Evolutionary conservation across 225 moss, liverwort and hornwort species (phyloP), one percentile per base, ranked within the genome.

Genomic region (Marchantia paleacea): DNA sequence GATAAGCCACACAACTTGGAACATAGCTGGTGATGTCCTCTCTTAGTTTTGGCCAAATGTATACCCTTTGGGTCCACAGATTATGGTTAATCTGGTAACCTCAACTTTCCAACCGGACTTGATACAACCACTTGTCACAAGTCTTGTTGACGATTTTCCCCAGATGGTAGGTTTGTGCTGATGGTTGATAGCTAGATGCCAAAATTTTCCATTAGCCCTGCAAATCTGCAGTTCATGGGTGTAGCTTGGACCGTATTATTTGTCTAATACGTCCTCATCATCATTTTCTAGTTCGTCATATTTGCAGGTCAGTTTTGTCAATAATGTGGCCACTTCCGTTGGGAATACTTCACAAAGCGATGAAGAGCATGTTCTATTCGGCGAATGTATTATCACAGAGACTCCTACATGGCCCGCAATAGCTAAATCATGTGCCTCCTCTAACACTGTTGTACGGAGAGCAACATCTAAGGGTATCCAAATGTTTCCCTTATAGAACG

Each of bases 21-120:
- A n/a, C n/a, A n/a, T n/a, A n/a, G n/a, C n/a, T n/a, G n/a, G n/a
- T n/a, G n/a, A n/a, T n/a, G n/a, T n/a, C n/a, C n/a, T n/a, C n/a
- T n/a, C n/a, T n/a, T n/a, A n/a, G n/a, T n/a, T n/a, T n/a, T n/a
- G n/a, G n/a, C n/a, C n/a, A n/a, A n/a, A n/a, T n/a, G n/a, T n/a
- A n/a, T n/a, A n/a, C n/a, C n/a, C n/a, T n/a, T n/a, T n/a, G n/a
- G 78, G 86, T 53, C 73, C 94, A 26, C 94, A 99, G 86, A 81
- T 99, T 83, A 99, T 99, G 99, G 91, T 99, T 53, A 95, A 91
- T 82, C 85, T 99, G 87, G 95, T 94, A 83, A 99, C 99, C 10
- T 94, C 93, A 83, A 91, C 83, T 30, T 92, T 91, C 75, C 92
- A 94, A 7, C 92, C 89, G 81, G 85, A 89, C 73, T 83, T 91